Evolutionary conservation across 2,329 filamentous ascomycete genomes (phyloP), one percentile per base, ranked within the genome.

Genomic region (Monilinia aucupariae): DNA sequence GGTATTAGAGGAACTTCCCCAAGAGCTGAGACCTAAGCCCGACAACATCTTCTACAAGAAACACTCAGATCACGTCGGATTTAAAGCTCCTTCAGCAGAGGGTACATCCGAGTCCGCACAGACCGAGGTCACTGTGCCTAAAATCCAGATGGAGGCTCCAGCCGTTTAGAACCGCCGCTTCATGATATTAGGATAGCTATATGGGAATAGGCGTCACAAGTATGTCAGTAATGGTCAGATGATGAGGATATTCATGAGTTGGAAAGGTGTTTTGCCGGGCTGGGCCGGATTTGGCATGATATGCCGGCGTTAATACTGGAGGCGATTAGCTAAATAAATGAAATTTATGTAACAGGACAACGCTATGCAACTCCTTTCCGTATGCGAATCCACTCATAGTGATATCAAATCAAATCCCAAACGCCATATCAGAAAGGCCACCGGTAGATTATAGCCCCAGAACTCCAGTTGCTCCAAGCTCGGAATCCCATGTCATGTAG

Each of bases 61-160:
- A 76, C 93, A 97, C 78, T 85, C 86, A 50, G 91, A 96, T 74
- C 92, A 97, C 76, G 86, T 87, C 63, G 90, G 90, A 17, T 96
- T 92, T 79, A 86, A 88, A 72, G 82, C 80, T 1, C 83, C 85
- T 22, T 8, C 67, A 17, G n/a, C 34, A n/a, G 43, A 34, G 43
- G 22, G 45, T 66, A 10, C 64, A 65, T 7, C 69, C 71, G 39
- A 63, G 13, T 49, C 51, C 41, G 51, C 59, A 56, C 51, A 61
- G 59, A 61, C 49, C 25, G 30, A 61, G 39, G 30, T 71, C 6
- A 64, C 68, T 22, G 68, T 71, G 41, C 52, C 68, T 54, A 53
- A 45, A 52, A 58, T 58, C 25, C 54, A 58, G 41, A 65, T 68
- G 54, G 64, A 70, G 59, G 67, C 64, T 5, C 66, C 66, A 47